These are phyloP conservation scores for Acacia confusa DNA, from an alignment of 306 rosid species.

Conservation along the genomic window DNA sequence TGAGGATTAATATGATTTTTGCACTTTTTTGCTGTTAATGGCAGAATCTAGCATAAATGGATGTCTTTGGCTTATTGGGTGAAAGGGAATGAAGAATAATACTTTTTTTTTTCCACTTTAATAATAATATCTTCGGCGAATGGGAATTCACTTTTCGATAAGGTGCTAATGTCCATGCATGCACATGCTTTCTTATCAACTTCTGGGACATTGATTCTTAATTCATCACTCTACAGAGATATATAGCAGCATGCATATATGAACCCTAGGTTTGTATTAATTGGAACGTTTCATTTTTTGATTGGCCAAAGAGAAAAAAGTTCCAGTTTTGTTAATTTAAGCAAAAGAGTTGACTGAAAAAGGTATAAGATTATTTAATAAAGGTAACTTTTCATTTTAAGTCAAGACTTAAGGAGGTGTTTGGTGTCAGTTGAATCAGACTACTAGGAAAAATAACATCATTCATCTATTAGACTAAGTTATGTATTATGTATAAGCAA, in stretches of 20 bases:
- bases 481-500: no score
- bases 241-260: neutral
- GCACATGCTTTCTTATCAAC: constrained; percentile 43
- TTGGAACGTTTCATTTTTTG: neutral
- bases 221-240: neutral
- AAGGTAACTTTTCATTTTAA: no score
- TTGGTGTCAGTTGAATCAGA: no score
- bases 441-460: no score
- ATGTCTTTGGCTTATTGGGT: constrained; percentile 48
- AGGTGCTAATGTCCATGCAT: constrained; percentile 52
- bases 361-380: neutral
- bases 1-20: neutral
- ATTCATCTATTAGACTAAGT: no score
- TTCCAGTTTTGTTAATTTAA: neutral
- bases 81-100: constrained; percentile 48
- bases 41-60: constrained; percentile 47
- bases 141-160: constrained; percentile 62
- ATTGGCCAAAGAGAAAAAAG: neutral
- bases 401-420: no score
- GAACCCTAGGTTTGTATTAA: neutral
- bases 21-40: neutral
- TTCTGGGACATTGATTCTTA: constrained; percentile 11
- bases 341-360: neutral
- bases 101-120: constrained; percentile 35
- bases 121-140: constrained; percentile 55